Evolutionary conservation across 192 early-diverging fungal species (phyloP).

Genomic region (Geranomyces variabilis): DNA sequence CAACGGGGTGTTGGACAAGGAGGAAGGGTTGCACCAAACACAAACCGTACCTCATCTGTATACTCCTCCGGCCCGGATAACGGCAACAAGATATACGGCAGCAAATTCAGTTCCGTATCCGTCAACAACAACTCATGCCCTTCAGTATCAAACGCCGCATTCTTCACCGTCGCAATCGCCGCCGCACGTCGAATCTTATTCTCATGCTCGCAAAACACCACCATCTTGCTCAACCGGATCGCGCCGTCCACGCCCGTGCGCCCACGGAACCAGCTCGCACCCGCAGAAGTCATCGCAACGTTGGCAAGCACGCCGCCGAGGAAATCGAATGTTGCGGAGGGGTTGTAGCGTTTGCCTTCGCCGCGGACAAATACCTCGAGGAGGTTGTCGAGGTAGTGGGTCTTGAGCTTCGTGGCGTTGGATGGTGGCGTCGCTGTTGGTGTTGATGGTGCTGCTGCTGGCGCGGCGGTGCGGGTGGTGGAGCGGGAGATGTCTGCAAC

Average conservation of each 20-base stretch:
- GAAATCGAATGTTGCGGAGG: conserved; percentile 78
- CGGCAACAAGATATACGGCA: conserved; percentile 88
- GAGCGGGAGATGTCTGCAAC: conserved; percentile 41
- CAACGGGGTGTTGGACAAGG: background rate
- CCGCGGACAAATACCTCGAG: conserved; percentile 88
- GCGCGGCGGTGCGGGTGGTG: conserved; percentile 22
- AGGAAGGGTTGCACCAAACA: conserved; percentile 28
- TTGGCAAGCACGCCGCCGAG: conserved; percentile 94
- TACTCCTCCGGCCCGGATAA: conserved; percentile 91
- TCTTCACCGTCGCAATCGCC: conserved; percentile 84
- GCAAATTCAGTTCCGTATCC: conserved; percentile 72
- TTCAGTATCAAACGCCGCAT: conserved; percentile 75
- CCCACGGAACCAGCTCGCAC: conserved; percentile 68
- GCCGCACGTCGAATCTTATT: conserved; percentile 89
- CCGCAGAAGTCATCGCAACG: conserved; percentile 55
- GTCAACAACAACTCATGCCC: conserved; percentile 69
- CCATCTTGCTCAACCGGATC: conserved; percentile 80
- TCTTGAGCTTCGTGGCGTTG: conserved; percentile 39
- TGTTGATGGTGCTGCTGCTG: background rate
- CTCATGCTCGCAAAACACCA: conserved; percentile 82
- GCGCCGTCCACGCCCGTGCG: conserved; percentile 65
- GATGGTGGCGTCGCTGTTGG: conserved; percentile 23
- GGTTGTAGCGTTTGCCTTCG: conserved; percentile 77
- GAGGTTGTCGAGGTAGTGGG: conserved; percentile 75
- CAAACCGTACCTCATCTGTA: conserved; percentile 70